Conservation (phyloP, 2,329 filamentous ascomycete genomes). For the Rutstroemia sydowiana region DNA sequence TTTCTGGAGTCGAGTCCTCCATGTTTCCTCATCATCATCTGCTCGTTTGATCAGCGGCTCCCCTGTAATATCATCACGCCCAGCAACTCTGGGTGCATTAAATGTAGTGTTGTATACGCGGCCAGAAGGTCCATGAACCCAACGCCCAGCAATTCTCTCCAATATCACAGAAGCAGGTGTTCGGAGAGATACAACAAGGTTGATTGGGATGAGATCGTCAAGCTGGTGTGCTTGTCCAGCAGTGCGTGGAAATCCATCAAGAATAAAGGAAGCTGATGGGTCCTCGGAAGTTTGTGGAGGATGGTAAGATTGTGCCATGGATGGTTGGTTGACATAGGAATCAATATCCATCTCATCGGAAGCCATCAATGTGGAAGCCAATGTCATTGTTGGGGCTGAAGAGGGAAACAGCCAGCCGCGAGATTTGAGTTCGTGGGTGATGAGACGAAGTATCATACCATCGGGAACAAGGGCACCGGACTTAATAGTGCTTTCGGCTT, state of each 20-base stretch:
- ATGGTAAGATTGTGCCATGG: slow-evolving; percentile 30
- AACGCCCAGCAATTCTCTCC: slow-evolving; percentile 81
- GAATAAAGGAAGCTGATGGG: slow-evolving; percentile 80
- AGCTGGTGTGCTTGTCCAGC: slow-evolving; percentile 70
- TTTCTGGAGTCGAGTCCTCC: slow-evolving; percentile 69
- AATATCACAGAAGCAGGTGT: slow-evolving; percentile 84
- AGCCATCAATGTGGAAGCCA: slow-evolving; percentile 24
- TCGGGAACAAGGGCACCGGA: slow-evolving; percentile 86
- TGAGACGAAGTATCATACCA: slow-evolving; percentile 83
- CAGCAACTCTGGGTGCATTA: slow-evolving; percentile 73
- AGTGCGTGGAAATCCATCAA: slow-evolving; percentile 93
- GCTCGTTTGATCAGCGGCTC: slow-evolving; percentile 74
- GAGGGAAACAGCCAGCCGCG: slow-evolving; percentile 70
- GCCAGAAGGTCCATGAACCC: slow-evolving; percentile 87
- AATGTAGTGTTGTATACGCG: slow-evolving; percentile 94
- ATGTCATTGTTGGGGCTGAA: slow-evolving; percentile 31
- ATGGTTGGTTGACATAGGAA: slow-evolving; percentile 23
- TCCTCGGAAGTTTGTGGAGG: slow-evolving; percentile 51
- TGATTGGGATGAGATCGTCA: slow-evolving; percentile 82
- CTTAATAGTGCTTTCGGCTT: slow-evolving; percentile 85
- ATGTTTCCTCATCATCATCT: slow-evolving; percentile 83
- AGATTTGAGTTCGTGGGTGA: slow-evolving; percentile 77
- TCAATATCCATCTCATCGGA: slow-evolving; percentile 28
- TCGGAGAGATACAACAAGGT: slow-evolving; percentile 79
- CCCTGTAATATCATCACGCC: slow-evolving; percentile 84